Percentiles rank a stretch among this genome's conserved stretches.
Evolutionary conservation across 176 grass and related monocot species (phyloP).

Genomic region (Calamus simplicifolius): DNA sequence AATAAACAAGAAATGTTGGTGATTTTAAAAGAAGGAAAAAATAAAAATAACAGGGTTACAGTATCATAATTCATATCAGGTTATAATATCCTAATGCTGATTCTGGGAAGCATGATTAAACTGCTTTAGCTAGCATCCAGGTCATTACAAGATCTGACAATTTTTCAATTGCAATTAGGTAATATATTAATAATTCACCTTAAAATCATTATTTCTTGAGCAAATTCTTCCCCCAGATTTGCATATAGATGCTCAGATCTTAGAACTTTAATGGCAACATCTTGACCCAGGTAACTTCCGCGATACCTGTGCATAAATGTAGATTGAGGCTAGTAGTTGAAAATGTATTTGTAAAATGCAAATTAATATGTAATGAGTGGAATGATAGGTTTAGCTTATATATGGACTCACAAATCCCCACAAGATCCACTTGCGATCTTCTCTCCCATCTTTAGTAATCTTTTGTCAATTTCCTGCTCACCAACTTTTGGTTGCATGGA

Average conservation of each 20-base stretch:
- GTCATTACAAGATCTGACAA: background rate
- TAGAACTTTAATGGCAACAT: slow-evolving; percentile 94
- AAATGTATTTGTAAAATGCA: background rate
- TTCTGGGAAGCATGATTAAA: background rate
- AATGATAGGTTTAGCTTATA: too few relatives aligned
- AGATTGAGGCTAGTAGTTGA: background rate
- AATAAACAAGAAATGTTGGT: too few relatives aligned
- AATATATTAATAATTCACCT: slow-evolving; percentile 39
- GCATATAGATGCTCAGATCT: slow-evolving; percentile 84
- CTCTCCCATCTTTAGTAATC: slow-evolving; percentile 65
- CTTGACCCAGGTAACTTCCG: slow-evolving; percentile 83
- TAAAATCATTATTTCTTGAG: slow-evolving; percentile 94
- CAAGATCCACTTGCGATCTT: slow-evolving; percentile 90
- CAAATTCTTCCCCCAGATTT: slow-evolving; percentile 69
- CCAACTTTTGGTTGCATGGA: slow-evolving; percentile 69
- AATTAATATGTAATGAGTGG: background rate
- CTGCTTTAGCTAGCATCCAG: background rate
- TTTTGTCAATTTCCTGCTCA: slow-evolving; percentile 89
- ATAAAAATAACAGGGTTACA: too few relatives aligned
- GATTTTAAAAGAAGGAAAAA: too few relatives aligned
- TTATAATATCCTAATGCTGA: too few relatives aligned
- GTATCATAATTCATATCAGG: too few relatives aligned
- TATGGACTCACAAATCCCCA: slow-evolving; percentile 76
- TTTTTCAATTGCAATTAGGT: background rate
- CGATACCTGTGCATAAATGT: slow-evolving; percentile 60